phyloP scores from a whole-genome alignment of 352 stramenopile genomes.

The Peronosclerospora sorghi region DNA sequence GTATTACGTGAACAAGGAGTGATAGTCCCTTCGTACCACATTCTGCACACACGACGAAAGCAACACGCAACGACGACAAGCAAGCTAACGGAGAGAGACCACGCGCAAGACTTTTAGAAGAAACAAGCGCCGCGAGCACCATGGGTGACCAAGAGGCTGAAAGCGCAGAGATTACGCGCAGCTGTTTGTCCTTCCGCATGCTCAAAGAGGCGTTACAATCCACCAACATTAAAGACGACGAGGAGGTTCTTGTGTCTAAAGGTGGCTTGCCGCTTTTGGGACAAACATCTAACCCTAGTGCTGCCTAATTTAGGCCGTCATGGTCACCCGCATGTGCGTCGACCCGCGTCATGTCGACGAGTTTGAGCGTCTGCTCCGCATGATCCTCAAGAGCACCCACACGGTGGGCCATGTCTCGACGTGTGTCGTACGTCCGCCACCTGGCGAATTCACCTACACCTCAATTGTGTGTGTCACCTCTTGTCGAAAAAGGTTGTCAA shows the following conservation, averaged over 20 bases:
- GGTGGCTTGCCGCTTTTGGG: not conserved
- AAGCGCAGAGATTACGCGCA: conserved; percentile 35
- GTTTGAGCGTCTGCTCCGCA: conserved; percentile 61
- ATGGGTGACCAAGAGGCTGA: conserved; percentile 22
- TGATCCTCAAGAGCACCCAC: conserved; percentile 78
- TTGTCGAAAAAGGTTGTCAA: not conserved
- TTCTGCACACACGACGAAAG: conserved; percentile 10
- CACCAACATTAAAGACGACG: conserved; percentile 68
- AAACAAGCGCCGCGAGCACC: no score
- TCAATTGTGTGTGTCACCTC: conserved; percentile 49
- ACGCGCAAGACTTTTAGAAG: not conserved
- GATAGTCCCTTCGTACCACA: conserved; percentile 14
- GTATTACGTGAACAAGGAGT: conserved; percentile 3
- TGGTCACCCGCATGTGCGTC: conserved; percentile 77
- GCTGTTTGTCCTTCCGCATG: conserved; percentile 60
- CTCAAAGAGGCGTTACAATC: conserved; percentile 65
- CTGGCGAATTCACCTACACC: conserved; percentile 69
- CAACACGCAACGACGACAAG: conserved; percentile 7
- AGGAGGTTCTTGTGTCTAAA: conserved; percentile 37
- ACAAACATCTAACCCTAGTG: not conserved
- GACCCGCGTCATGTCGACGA: conserved; percentile 62
- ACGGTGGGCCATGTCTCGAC: conserved; percentile 71
- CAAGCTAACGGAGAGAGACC: not conserved
- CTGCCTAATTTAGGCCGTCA: conserved; percentile 35
- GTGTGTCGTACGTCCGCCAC: conserved; percentile 64